Evolutionary conservation across 495 filamentous ascomycete species (phyloP).

Genomic region (Daldinia loculata): DNA sequence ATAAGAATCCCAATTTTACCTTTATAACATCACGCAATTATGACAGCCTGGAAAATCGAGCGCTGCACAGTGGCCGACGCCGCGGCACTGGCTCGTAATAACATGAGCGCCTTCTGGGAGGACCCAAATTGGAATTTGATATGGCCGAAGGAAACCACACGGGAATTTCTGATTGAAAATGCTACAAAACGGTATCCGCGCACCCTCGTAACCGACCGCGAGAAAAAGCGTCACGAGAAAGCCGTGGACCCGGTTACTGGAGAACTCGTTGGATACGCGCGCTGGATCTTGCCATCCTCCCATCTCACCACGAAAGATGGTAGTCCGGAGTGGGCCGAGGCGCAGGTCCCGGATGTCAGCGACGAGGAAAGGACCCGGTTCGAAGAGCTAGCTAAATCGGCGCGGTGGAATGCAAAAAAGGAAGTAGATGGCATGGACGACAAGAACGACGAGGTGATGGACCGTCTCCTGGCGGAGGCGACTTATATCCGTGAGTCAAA

Average conservation of each 20-base stretch:
- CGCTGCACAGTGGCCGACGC: not conserved
- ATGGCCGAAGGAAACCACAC: not conserved
- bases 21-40: not conserved
- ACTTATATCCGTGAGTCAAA: not conserved
- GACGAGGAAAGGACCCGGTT: not conserved
- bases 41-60: not conserved
- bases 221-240: constrained; percentile 44
- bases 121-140: not conserved
- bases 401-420: not conserved
- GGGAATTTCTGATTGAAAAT: not conserved
- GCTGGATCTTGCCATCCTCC: constrained; percentile 40
- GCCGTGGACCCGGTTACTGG: constrained; percentile 42
- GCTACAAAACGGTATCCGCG: not conserved
- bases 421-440: not conserved
- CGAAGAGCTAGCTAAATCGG: not conserved
- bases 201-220: constrained; percentile 16
- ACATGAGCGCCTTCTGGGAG: not conserved
- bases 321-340: not conserved
- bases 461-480: not conserved
- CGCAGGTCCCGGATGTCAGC: not conserved
- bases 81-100: not conserved
- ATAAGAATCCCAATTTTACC: not conserved
- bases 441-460: not conserved
- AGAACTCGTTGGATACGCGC: constrained; percentile 44
- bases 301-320: not conserved